A percentile compares a stretch with the other conserved stretches of the same genome.
phyloP scores from a whole-genome alignment of 768 basidiomycete species.

The Imleria badia region DNA sequence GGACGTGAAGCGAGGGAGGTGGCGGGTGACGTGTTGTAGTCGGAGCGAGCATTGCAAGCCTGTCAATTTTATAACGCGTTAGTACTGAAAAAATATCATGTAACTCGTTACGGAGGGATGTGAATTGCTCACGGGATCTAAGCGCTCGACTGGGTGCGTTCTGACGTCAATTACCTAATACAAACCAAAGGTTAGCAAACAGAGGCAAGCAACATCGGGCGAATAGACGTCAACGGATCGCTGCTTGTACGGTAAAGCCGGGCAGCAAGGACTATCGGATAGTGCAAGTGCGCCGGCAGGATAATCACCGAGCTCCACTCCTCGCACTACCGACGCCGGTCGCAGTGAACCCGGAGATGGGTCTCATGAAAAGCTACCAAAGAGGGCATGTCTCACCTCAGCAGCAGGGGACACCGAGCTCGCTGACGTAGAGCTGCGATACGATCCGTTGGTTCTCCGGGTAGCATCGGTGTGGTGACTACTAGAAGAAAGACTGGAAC shows the following conservation, averaged over 20 bases:
- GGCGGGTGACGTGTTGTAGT: neutral
- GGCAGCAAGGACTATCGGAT: neutral
- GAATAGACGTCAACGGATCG: slow-evolving; percentile 4
- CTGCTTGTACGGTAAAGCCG: neutral
- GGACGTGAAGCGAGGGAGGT: slow-evolving; percentile 6
- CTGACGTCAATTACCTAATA: slow-evolving; percentile 33
- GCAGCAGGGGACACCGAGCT: slow-evolving; percentile 20
- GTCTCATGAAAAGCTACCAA: slow-evolving; percentile 15
- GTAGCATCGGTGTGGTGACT: slow-evolving; percentile 28
- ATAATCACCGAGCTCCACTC: slow-evolving; percentile 23
- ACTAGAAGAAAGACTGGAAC: slow-evolving; percentile 21
- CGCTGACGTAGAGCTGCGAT: slow-evolving; percentile 22
- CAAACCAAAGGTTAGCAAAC: slow-evolving; percentile 8
- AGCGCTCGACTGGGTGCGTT: slow-evolving; percentile 3
- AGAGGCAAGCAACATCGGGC: slow-evolving; percentile 13
- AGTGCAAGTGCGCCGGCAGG: slow-evolving; percentile 9
- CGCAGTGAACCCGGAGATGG: slow-evolving; percentile 14
- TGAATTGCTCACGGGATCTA: slow-evolving; percentile 17
- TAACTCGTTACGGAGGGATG: slow-evolving; percentile 24
- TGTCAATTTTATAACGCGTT: slow-evolving; percentile 25
- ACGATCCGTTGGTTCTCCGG: slow-evolving; percentile 24
- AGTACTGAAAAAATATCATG: slow-evolving; percentile 12
- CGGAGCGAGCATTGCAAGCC: slow-evolving; percentile 7
- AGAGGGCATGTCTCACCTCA: slow-evolving; percentile 23
- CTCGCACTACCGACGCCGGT: slow-evolving; percentile 15